phyloP scores from a whole-genome alignment of 1,284 basidiomycete genomes.

The Afroboletus lepidellus region DNA sequence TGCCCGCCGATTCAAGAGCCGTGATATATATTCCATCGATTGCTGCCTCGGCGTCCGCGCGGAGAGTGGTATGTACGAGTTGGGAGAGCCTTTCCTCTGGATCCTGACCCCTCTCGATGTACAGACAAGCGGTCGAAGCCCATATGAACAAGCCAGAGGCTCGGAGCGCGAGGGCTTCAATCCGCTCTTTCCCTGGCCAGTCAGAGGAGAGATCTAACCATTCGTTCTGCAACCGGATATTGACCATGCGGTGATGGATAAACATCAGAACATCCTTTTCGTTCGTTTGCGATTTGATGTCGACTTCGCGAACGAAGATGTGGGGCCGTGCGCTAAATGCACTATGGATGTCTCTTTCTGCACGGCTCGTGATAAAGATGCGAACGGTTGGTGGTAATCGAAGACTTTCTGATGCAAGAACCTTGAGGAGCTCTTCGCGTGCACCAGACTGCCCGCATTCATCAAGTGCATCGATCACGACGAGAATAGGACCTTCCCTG shows the following conservation, averaged over 20 bases:
- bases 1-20: constrained; percentile 32
- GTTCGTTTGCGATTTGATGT: constrained; percentile 30
- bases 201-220: constrained; percentile 23
- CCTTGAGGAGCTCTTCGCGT: constrained; percentile 30
- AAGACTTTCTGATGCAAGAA: constrained; percentile 22
- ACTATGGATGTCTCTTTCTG: constrained; percentile 29
- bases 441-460: constrained; percentile 26
- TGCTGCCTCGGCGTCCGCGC: constrained; percentile 29
- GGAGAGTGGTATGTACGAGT: constrained; percentile 23
- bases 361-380: constrained; percentile 33
- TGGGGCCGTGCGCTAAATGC: constrained; percentile 14
- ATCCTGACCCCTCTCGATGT: constrained; percentile 33
- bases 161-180: constrained; percentile 17
- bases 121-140: constrained; percentile 35
- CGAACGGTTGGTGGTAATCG: constrained; percentile 29
- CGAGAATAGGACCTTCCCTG: constrained; percentile 30
- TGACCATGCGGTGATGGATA: constrained; percentile 30
- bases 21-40: constrained; percentile 33
- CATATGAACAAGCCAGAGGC: constrained; percentile 38
- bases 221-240: constrained; percentile 23
- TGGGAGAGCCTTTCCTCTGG: constrained; percentile 30
- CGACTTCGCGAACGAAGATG: constrained; percentile 21
- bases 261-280: constrained; percentile 29
- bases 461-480: constrained; percentile 36
- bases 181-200: constrained; percentile 31